Conservation (phyloP, 345 rosid genomes). For the Eucalyptus erythrocorys region DNA sequence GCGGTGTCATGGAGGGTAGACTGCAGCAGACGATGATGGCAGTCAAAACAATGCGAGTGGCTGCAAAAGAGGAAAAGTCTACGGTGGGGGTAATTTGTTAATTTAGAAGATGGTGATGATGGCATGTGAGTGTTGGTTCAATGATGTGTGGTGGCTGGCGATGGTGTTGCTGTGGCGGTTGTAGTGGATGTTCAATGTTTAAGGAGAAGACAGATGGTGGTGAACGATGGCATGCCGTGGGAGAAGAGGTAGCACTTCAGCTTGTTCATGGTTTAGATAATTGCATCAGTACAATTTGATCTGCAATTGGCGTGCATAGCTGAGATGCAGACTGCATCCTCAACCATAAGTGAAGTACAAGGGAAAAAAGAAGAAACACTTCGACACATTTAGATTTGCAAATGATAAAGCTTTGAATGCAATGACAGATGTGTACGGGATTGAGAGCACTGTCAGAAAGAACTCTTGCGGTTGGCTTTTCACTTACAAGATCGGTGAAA, state of each 20-base stretch:
- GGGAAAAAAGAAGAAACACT: neutral
- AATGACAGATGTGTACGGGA: neutral
- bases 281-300: neutral
- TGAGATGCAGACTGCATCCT: neutral
- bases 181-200: neutral
- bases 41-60: neutral
- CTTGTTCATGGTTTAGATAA: neutral
- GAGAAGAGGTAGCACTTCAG: neutral
- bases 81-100: neutral
- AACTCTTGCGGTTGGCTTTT: neutral
- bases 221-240: neutral
- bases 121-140: neutral
- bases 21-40: neutral
- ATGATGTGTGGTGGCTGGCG: neutral
- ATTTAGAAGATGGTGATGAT: neutral
- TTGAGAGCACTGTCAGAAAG: neutral
- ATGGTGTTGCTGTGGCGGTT: neutral
- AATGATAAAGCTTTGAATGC: neutral
- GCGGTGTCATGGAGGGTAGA: neutral
- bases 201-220: neutral
- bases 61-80: neutral
- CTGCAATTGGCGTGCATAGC: neutral
- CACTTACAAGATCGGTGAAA: neutral
- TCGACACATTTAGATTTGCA: neutral
- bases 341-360: neutral